Conservation (phyloP, 2,329 filamentous ascomycete species). For the Curvularia hawaiiensis region DNA sequence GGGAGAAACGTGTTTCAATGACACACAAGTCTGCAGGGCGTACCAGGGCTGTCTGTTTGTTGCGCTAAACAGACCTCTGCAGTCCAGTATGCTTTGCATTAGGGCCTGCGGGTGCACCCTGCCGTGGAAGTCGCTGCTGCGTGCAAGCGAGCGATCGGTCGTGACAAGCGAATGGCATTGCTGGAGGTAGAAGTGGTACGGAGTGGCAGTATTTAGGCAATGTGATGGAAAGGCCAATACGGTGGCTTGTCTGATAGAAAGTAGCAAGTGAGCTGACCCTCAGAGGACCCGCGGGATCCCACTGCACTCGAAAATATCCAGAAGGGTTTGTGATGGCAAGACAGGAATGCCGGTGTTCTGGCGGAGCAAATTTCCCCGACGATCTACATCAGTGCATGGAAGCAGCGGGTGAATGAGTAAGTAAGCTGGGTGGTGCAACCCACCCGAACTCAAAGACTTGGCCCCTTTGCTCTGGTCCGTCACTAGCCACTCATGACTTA, state of each 20-base stretch:
- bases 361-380: conserved; percentile 2
- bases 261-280: background rate
- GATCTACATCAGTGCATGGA: conserved; percentile 6
- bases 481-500: background rate
- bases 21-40: background rate
- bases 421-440: background rate
- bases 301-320: background rate
- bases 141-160: background rate
- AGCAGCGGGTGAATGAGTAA: conserved; percentile 12
- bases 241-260: background rate
- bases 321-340: background rate
- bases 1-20: background rate
- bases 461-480: background rate
- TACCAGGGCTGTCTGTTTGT: background rate
- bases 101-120: background rate
- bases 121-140: background rate
- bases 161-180: background rate
- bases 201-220: background rate
- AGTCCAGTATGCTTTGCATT: background rate
- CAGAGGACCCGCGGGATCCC: no score
- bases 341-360: background rate
- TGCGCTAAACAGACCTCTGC: background rate
- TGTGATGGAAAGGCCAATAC: background rate
- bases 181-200: background rate
- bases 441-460: background rate